Base-by-base conservation (phyloP, 768 basidiomycete species). In the Collybia sp. region DNA sequence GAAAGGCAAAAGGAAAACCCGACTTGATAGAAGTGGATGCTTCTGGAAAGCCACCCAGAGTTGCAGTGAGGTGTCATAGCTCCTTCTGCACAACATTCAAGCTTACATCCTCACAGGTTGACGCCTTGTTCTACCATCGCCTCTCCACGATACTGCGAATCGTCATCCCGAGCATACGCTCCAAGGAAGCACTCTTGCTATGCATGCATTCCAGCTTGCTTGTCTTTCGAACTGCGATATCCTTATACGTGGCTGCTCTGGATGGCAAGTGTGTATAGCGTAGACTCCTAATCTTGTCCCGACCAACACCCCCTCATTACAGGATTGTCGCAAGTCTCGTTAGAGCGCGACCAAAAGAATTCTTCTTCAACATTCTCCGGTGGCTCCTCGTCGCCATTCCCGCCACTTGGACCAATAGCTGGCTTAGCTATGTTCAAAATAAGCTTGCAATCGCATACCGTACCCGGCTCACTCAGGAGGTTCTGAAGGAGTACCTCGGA, bases 271-370 rank as follows among this genome's bases (percentile, higher is more conserved):
- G 56, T 53, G 82, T 71, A 12, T 31, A 25, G 52, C 55, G 49
- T 17, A 41, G 12, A 9, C 32, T 32, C 15, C 38, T 19, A 34
- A 15, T 35, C 31, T 44, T 42, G 15, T 33, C 8, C 6, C 33
- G 30, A 25, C 25, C 8, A 8, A 25, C 35, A 37, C 35, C 13
- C 10, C 13, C 35, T 12, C 13, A 40, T 41, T 16, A 25, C 51
- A 94, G 92, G 60, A 97, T 98, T 53, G 95, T 98, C 4, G 91
- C 94, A 3, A 92, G 90, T 40, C 79, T 99, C 9, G 95, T 99
- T 30, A 84, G 93, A 46, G 91, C 88, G 6, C 82, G 85, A 56
- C 82, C 89, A 2, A 54, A 73, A 2, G 72, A 83, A 43, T 97
- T 98, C 69, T 75, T 93, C 30, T 65, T 77, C 49, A 93, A 96